A percentile compares a stretch with the other conserved stretches of the same genome.
Evolutionary conservation across 164 flowering plant genomes (phyloP).

Genomic region (Malania oleifera): DNA sequence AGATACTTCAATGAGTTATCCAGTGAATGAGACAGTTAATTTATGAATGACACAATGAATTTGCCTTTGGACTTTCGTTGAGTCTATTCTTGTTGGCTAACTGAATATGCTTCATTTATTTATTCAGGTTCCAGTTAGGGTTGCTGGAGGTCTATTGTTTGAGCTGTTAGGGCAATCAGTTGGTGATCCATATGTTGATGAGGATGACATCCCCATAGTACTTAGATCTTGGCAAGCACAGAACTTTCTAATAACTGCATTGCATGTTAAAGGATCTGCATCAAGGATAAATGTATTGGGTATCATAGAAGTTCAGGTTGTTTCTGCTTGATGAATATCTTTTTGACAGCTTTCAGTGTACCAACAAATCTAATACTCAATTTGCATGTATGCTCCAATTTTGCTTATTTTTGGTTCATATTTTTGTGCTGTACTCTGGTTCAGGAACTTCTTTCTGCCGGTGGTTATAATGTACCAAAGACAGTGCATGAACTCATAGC

Average conservation of each 20-base stretch:
- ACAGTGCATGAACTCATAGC: slow-evolving; percentile 86
- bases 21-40: background rate
- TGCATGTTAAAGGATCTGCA: slow-evolving; percentile 73
- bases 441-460: slow-evolving; percentile 76
- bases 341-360: background rate
- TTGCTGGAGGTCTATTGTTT: slow-evolving; percentile 83
- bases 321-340: background rate
- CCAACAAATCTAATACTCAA: background rate
- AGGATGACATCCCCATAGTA: slow-evolving; percentile 84
- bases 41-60: background rate
- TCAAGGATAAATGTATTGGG: slow-evolving; percentile 73
- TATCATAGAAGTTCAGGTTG: slow-evolving; percentile 88
- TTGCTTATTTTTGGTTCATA: background rate
- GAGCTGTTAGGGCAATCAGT: slow-evolving; percentile 93
- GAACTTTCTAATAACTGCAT: slow-evolving; percentile 69
- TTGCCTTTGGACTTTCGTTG: background rate
- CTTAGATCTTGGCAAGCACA: slow-evolving; percentile 94
- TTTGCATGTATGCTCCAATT: background rate
- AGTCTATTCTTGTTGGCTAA: background rate
- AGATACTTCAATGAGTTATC: background rate
- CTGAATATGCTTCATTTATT: background rate
- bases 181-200: slow-evolving; percentile 77
- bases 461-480: slow-evolving; percentile 69
- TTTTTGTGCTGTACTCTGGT: slow-evolving; percentile 11
- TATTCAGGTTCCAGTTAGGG: slow-evolving; percentile 87